phyloP scores from a whole-genome alignment of 176 grass and related monocot genomes.

The Dactylis glomerata region DNA sequence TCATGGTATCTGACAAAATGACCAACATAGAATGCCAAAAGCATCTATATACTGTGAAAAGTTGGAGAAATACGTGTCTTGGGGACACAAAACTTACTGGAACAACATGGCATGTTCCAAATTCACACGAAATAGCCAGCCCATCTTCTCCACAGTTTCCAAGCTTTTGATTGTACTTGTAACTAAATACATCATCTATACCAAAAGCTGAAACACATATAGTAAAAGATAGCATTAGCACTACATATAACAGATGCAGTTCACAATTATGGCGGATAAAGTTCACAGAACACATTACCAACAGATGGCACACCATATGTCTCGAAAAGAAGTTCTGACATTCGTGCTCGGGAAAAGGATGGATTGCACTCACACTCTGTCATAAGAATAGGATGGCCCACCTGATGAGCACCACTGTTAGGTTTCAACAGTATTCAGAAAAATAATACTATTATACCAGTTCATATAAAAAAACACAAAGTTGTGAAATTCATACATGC shows the following conservation, averaged over 20 bases:
- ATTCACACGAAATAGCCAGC: constrained; percentile 73
- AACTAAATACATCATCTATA: constrained; percentile 80
- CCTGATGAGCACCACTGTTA: constrained; percentile 53
- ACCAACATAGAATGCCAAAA: constrained; percentile 12
- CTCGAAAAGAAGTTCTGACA: constrained; percentile 98
- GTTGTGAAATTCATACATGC: constrained; percentile 4
- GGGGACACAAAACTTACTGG: constrained; percentile 64
- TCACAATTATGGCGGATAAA: constrained; percentile 33
- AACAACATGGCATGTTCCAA: constrained; percentile 79
- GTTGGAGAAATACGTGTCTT: constrained; percentile 17
- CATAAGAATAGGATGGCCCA: constrained; percentile 96
- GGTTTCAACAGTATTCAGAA: constrained; percentile 10
- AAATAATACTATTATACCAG: too few relatives aligned
- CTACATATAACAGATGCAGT: not conserved
- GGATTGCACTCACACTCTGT: constrained; percentile 97
- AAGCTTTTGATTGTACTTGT: constrained; percentile 92
- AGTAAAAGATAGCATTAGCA: constrained; percentile 14
- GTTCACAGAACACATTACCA: constrained; percentile 53
- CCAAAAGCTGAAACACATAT: constrained; percentile 73
- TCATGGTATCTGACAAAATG: constrained; percentile 11
- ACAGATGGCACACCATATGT: constrained; percentile 85
- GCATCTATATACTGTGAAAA: not conserved
- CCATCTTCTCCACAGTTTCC: constrained; percentile 94
- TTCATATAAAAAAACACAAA: not conserved
- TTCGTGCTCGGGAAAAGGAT: constrained; percentile 80